Conservation (phyloP, 192 early-diverging fungal species). For the Rhizophagus sp. region DNA sequence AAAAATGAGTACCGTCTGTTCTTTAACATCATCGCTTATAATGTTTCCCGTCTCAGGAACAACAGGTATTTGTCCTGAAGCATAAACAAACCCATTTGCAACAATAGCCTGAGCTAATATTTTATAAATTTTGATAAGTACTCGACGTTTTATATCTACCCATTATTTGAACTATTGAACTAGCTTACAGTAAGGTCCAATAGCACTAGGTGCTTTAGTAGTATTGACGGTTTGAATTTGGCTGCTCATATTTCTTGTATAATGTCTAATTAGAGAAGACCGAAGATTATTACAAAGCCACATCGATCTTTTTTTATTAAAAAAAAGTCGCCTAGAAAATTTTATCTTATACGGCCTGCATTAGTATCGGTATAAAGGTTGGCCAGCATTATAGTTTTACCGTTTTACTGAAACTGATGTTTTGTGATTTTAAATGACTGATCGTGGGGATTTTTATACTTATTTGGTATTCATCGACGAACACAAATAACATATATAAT, state of each 20-base stretch:
- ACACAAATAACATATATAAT: no score
- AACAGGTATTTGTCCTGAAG: conserved; percentile 76
- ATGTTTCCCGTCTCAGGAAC: conserved; percentile 77
- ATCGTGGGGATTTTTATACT: no score
- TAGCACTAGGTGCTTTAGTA: conserved; percentile 64
- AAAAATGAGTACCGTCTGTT: conserved; percentile 58
- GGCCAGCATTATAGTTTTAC: no score
- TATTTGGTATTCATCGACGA: no score
- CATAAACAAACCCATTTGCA: conserved; percentile 81
- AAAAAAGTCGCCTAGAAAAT: no score
- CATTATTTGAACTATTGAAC: no score
- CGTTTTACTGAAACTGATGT: no score
- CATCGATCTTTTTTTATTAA: neutral
- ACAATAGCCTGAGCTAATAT: conserved; percentile 69
- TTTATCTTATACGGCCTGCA: no score
- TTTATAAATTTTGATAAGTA: neutral
- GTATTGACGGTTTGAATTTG: conserved; percentile 53
- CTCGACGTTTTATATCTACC: neutral
- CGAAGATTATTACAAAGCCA: neutral
- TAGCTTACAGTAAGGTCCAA: conserved; percentile 74
- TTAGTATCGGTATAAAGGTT: no score
- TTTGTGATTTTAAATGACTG: no score
- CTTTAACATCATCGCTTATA: conserved; percentile 66
- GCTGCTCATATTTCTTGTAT: conserved; percentile 18
- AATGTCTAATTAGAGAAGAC: neutral